phyloP scores from a whole-genome alignment of 345 rosid species.

The Gossypium sturtianum region DNA sequence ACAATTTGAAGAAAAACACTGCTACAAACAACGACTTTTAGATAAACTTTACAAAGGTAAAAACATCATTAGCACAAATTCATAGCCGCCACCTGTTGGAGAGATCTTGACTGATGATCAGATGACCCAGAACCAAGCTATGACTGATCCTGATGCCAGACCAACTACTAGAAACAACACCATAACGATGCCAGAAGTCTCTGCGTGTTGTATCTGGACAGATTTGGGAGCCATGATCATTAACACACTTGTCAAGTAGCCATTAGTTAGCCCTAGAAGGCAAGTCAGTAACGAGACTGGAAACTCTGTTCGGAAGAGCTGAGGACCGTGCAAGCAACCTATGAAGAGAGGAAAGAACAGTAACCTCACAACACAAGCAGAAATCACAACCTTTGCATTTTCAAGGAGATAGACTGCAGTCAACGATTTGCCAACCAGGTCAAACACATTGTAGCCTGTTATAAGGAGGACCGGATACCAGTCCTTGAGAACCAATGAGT shows the following conservation, averaged over 20 bases:
- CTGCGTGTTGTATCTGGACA: conserved; percentile 67
- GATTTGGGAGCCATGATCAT: conserved; percentile 79
- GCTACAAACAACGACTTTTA: neutral
- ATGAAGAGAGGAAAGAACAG: conserved; percentile 79
- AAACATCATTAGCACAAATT: neutral
- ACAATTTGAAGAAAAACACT: neutral
- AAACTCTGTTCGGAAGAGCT: conserved; percentile 72
- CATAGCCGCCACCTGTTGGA: neutral
- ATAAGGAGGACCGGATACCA: conserved; percentile 84
- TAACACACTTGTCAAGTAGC: conserved; percentile 82
- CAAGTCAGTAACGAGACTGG: conserved; percentile 75
- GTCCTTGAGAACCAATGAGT: conserved; percentile 66
- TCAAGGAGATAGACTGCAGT: conserved; percentile 58
- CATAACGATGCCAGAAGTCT: conserved; percentile 80
- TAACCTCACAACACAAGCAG: conserved; percentile 63
- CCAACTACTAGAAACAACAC: conserved; percentile 76
- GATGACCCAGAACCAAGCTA: conserved; percentile 87
- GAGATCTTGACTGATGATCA: conserved; percentile 23
- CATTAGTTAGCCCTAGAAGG: conserved; percentile 75
- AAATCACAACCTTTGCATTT: conserved; percentile 62
- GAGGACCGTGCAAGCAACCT: conserved; percentile 82
- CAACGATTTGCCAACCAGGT: conserved; percentile 77
- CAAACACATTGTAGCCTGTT: conserved; percentile 75
- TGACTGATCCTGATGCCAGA: conserved; percentile 63
- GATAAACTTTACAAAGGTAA: neutral